These are phyloP conservation scores for Melampsora americana DNA, from an alignment of 1,284 basidiomycete genomes.

Conservation along the genomic window DNA sequence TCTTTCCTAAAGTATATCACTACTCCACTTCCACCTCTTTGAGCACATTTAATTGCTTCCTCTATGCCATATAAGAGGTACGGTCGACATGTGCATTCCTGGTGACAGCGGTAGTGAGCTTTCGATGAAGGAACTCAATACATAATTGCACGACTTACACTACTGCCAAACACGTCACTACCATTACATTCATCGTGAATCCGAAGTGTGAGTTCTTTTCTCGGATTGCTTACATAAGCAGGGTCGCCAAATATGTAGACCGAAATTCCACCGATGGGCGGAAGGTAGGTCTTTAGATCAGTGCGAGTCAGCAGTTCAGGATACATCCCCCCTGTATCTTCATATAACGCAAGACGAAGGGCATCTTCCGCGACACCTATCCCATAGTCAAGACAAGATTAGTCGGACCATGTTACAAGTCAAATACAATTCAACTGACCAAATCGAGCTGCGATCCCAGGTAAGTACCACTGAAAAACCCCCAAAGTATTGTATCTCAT, in stretches of 20 bases:
- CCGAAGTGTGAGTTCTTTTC: conserved; percentile 81
- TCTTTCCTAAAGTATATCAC: conserved; percentile 95
- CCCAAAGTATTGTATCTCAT: too few relatives aligned
- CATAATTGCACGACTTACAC: too few relatives aligned
- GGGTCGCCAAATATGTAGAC: conserved; percentile 90
- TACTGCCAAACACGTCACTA: conserved; percentile 53
- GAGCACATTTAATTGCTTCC: conserved; percentile 81
- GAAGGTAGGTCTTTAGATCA: conserved; percentile 90
- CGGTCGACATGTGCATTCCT: conserved; percentile 56
- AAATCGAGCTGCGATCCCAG: conserved; percentile 61
- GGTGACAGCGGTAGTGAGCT: conserved; percentile 26
- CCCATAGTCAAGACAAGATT: too few relatives aligned
- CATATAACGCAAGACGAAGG: conserved; percentile 82
- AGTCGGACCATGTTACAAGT: too few relatives aligned
- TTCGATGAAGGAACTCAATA: too few relatives aligned
- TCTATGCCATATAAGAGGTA: conserved; percentile 90
- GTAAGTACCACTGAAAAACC: too few relatives aligned
- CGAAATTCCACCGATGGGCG: conserved; percentile 85
- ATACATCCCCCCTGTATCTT: conserved; percentile 94
- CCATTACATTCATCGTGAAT: conserved; percentile 86
- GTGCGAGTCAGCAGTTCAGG: conserved; percentile 91
- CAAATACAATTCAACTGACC: too few relatives aligned
- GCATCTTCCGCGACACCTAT: conserved; percentile 65
- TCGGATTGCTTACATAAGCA: conserved; percentile 70
- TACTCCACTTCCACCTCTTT: conserved; percentile 83